Base-by-base conservation (phyloP, 2,329 filamentous ascomycete genomes). In the Xylaria arbuscula region DNA sequence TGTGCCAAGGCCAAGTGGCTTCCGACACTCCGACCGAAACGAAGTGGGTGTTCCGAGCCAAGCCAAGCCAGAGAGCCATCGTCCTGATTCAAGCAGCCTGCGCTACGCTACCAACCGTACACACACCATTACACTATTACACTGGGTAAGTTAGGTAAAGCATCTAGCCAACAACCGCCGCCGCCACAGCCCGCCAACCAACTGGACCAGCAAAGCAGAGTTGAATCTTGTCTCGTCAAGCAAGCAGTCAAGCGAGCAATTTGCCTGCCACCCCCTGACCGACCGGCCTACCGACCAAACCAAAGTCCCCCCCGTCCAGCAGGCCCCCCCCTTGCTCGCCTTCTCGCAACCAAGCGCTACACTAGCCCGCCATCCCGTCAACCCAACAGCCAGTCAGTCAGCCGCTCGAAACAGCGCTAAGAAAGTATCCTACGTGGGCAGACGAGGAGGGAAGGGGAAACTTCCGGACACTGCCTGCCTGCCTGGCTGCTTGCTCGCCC, bases 401-500 rank as follows among this genome's bases (percentile, higher is more conserved):
- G 55, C 55, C 55, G 55, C 40, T 57, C 38, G 55, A 54, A 54
- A 47, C 17, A 32, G 38, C 55, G 55, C 38, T 32, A 57, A 13
- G 10, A 17, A 11, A 36, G 19, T 8, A 28, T 51, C 13, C 24
- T 28, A 42, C 54, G 38, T 56, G 36, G 19, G 54, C 17, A 56
- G 36, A 57, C 22, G 36, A 42, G 11, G 19, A 42, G 54, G 42
- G 54, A 57, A 17, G 38, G 40, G 22, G 19, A 15, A 34, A 57
- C 45, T 57, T 57, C 55, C 55, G 40, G 45, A 22, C 55, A 45
- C 38, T 57, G 54, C 36, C 24, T 51, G 48, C 48, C 34, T 53
- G 50, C 28, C 15, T 32, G 28, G 15, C 65, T 62, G 42, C 67
- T 51, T 62, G 48, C 68, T 51, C 57, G 50, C 55, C 61, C 54